A percentile compares a stretch with the other conserved stretches of the same genome.
These are phyloP conservation scores for Ricinus communis DNA, from an alignment of 345 rosid species.

Conservation along the genomic window DNA sequence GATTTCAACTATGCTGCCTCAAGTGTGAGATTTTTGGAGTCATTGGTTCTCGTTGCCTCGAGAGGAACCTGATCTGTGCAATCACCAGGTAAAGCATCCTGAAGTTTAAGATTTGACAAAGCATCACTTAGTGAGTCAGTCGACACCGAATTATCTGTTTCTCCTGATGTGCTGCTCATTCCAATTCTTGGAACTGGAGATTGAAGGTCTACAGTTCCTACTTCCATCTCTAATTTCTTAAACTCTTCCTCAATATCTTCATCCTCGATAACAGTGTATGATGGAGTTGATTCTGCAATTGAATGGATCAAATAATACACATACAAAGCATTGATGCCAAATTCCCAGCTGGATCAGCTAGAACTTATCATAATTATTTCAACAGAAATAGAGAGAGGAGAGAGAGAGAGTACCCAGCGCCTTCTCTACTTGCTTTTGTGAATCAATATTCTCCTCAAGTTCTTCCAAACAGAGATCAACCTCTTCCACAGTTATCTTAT, in stretches of 20 bases:
- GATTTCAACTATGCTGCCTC: slow-evolving; percentile 47
- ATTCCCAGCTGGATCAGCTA: neutral
- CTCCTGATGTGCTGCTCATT: slow-evolving; percentile 14
- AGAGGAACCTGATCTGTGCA: slow-evolving; percentile 21
- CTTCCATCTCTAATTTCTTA: slow-evolving; percentile 58
- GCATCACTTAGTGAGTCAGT: slow-evolving; percentile 48
- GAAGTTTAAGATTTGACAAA: slow-evolving; percentile 58
- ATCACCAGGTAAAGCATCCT: slow-evolving; percentile 29
- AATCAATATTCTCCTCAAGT: slow-evolving; percentile 64
- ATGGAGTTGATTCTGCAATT: slow-evolving; percentile 52
- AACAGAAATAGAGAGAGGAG: neutral
- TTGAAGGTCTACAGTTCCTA: slow-evolving; percentile 40
- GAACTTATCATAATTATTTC: neutral
- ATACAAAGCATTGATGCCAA: neutral
- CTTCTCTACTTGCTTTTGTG: slow-evolving; percentile 69
- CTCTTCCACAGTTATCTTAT: slow-evolving; percentile 68
- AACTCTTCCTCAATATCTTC: slow-evolving; percentile 78
- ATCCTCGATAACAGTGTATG: slow-evolving; percentile 50
- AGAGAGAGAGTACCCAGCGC: slow-evolving; percentile 50
- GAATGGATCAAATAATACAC: slow-evolving; percentile 15
- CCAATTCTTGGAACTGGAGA: slow-evolving; percentile 8
- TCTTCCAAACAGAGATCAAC: slow-evolving; percentile 72
- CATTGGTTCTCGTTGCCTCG: slow-evolving; percentile 28
- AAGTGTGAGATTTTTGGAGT: slow-evolving; percentile 30
- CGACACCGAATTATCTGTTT: slow-evolving; percentile 29